Base-by-base conservation (phyloP, 2,329 filamentous ascomycete species). In the Trichoderma simmonsii region DNA sequence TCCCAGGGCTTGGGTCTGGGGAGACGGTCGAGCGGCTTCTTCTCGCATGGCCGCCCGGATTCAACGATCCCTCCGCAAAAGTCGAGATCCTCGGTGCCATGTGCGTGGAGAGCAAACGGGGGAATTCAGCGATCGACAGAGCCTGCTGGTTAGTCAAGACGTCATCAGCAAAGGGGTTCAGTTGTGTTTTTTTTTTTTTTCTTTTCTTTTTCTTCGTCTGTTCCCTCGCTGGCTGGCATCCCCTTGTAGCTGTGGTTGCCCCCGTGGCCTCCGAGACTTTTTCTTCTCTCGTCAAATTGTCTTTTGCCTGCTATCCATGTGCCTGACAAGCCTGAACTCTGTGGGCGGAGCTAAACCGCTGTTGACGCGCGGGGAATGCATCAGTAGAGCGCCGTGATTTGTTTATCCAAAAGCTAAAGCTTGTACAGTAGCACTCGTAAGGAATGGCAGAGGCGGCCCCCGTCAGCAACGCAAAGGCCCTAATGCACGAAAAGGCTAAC, bases 11-110 rank as follows among this genome's bases (percentile, higher is more conserved):
- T 66, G 61, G 61, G 48, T 18, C 30, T 12, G 69, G 69, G 69
- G 69, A 63, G 54, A 39, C 48, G 61, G 30, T 26, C 32, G 30
- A 60, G 69, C 61, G 62, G 61, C 34, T 54, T 71, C 34, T 28
- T 48, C 60, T 56, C 30, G n/a, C 43, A 51, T 51, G 43, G 43
- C 43, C 43, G 43, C 43, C 43, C 43, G 43, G 43, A 51, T 62
- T 62, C 39, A 68, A 56, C 70, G 70, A 72, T 72, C 62, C 70
- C 70, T 72, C 70, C 70, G 70, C 70, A 72, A 72, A 71, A 56
- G 28, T 68, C 32, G 61, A 68, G 70, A 72, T 72, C 63, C 39
- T 72, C 43, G 63, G 21, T 68, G 56, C 56, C 70, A 48, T 64
- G 56, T 28, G 61, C 61, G 56, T 71, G 39, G 43, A 71, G 39